phyloP scores from a whole-genome alignment of 2,329 filamentous ascomycete genomes.

The Xylaria sp. region DNA sequence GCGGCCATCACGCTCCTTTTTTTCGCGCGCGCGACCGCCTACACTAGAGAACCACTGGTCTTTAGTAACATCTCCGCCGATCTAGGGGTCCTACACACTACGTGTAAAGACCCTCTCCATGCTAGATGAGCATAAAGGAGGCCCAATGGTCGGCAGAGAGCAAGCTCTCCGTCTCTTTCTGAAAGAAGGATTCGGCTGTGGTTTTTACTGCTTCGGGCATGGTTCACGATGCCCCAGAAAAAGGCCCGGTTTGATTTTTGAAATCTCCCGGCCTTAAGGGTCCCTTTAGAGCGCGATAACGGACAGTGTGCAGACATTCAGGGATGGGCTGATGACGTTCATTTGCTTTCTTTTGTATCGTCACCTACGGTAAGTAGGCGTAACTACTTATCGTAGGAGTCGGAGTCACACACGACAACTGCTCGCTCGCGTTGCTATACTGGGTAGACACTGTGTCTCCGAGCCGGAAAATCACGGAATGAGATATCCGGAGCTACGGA shows the following conservation, averaged over 20 bases:
- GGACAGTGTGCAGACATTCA: constrained; percentile 30
- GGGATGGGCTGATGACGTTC: constrained; percentile 9
- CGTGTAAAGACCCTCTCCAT: constrained; percentile 10
- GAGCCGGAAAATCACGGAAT: constrained; percentile 36
- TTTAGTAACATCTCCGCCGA: constrained; percentile 14
- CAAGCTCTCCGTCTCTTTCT: background rate
- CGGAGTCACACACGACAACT: constrained; percentile 8
- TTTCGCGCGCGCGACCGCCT: constrained; percentile 8
- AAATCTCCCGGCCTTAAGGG: constrained; percentile 5
- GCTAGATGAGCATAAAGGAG: background rate
- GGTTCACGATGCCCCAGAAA: constrained; percentile 35
- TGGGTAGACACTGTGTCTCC: constrained; percentile 23
- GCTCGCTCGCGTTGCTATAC: background rate
- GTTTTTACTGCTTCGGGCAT: constrained; percentile 33
- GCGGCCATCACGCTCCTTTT: constrained; percentile 35
- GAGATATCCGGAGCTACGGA: constrained; percentile 26
- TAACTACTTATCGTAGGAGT: constrained; percentile 5
- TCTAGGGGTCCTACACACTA: constrained; percentile 21
- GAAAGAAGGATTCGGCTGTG: constrained; percentile 13
- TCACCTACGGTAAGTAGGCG: background rate
- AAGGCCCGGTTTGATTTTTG: constrained; percentile 15
- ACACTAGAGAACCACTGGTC: background rate
- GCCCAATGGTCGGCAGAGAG: constrained; percentile 7
- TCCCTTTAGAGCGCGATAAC: constrained; percentile 27
- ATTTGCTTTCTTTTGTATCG: background rate